Base-by-base conservation (phyloP, 2,329 filamentous ascomycete genomes). In the Stenocarpella maydis region DNA sequence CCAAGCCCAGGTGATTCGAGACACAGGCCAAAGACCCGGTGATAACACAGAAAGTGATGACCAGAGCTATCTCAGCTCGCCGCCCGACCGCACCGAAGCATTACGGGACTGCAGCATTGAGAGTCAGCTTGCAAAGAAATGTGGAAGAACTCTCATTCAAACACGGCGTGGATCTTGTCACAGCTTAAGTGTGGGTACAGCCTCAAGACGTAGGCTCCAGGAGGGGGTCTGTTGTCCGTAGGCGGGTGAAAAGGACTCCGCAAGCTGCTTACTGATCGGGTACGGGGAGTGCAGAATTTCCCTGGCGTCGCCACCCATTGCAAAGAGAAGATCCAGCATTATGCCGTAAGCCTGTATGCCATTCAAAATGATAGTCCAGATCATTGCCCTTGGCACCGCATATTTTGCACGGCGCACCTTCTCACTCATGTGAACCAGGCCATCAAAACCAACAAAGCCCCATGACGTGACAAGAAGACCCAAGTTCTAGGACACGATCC, bases 1-100 rank as follows among this genome's bases (percentile, higher is more conserved):
- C 77, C 84, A 86, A 0, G 82, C 82, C 84, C 84, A 86, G 1
- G 82, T 81, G 1, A 86, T 74, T 4, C 84, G 81, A 1, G 83
- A 83, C 82, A 0, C 83, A 85, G 1, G 84, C 82, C 2, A 85
- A 77, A 53, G 78, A 78, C 41, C 79, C 80, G 47, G 83, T 80
- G 45, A 80, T 79, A 1, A 80, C 78, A 52, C 82, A 76, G 68
- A 80, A 78, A 21, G 79, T 76, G 52, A 83, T 74, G 0, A 82
- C 71, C 0, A 80, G 75, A 17, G 79, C 77, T 2, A 80, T 84
- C 1, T 82, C 78, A 4, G 79, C 81, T 45, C 49, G 71, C 74
- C 4, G 78, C 77, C 0, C 82, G 84, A 0, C 78, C 75, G 0
- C 82, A 84, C 10, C 79, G 77, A 61, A 78, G 73, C 69, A 80